phyloP scores from a whole-genome alignment of 2,329 filamentous ascomycete species.

The Paecilomyces sp. region DNA sequence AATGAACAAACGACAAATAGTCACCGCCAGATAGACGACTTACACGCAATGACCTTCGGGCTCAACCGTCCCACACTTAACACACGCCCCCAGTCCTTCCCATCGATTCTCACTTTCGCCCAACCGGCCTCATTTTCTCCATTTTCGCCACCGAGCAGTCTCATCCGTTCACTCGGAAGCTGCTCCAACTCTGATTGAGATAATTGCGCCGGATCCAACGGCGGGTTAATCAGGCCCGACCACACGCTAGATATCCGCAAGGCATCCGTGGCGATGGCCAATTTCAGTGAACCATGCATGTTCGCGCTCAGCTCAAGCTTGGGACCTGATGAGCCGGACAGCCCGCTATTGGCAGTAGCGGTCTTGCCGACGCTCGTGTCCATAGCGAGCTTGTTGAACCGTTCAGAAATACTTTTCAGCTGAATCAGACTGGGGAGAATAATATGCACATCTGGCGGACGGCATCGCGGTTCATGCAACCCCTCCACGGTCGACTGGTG shows the following conservation, averaged over 20 bases:
- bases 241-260: constrained; percentile 81
- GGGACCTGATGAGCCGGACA: constrained; percentile 32
- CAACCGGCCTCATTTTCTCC: constrained; percentile 72
- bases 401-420: constrained; percentile 87
- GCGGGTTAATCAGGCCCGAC: constrained; percentile 78
- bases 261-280: constrained; percentile 75
- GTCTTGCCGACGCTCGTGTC: constrained; percentile 22
- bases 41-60: constrained; percentile 85
- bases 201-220: constrained; percentile 72
- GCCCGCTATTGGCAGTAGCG: constrained; percentile 23
- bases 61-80: constrained; percentile 85
- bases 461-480: constrained; percentile 86
- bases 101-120: constrained; percentile 86
- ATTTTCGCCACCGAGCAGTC: constrained; percentile 46
- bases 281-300: constrained; percentile 79
- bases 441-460: constrained; percentile 91
- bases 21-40: constrained; percentile 20
- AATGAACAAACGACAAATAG: background rate
- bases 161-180: constrained; percentile 75
- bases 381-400: constrained; percentile 78
- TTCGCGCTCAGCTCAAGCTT: constrained; percentile 85
- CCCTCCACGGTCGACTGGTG: constrained; percentile 76
- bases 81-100: constrained; percentile 90
- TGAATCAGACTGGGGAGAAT: constrained; percentile 79
- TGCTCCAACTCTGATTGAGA: constrained; percentile 59